A percentile compares a stretch with the other conserved stretches of the same genome.
Evolutionary conservation across 805 yeast genomes (phyloP).

Genomic region (Candida glaebosa): DNA sequence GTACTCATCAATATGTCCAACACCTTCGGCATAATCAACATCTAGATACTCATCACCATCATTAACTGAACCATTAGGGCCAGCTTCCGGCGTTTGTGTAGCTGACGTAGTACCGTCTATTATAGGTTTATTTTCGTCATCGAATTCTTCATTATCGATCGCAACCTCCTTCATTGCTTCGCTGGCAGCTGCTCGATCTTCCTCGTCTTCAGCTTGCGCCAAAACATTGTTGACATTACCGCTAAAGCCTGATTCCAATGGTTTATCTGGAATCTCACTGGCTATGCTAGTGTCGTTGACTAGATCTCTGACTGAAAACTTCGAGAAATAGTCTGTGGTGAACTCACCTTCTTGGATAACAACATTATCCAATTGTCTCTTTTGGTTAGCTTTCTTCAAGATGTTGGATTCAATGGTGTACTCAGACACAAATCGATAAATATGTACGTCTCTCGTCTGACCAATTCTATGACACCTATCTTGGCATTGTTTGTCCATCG

Average conservation of each 20-base stretch:
- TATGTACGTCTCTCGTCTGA: slow-evolving; percentile 96
- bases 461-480: slow-evolving; percentile 99
- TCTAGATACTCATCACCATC: slow-evolving; percentile 23
- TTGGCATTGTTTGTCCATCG: slow-evolving; percentile 99
- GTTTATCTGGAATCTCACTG: slow-evolving; percentile 38
- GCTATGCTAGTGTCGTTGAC: slow-evolving; percentile 57
- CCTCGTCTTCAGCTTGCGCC: slow-evolving; percentile 95
- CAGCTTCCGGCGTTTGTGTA: slow-evolving; percentile 23
- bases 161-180: slow-evolving; percentile 83
- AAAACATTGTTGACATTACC: slow-evolving; percentile 55
- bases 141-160: slow-evolving; percentile 82
- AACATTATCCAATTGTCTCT: slow-evolving; percentile 87
- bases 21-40: slow-evolving; percentile 55
- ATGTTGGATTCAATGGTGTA: slow-evolving; percentile 95
- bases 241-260: slow-evolving; percentile 31
- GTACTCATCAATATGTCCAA: slow-evolving; percentile 90
- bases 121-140: slow-evolving; percentile 38
- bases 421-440: slow-evolving; percentile 93
- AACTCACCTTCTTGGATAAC: slow-evolving; percentile 98
- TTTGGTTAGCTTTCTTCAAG: slow-evolving; percentile 89
- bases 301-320: slow-evolving; percentile 79
- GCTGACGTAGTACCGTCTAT: slow-evolving; percentile 21
- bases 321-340: slow-evolving; percentile 93
- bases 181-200: slow-evolving; percentile 83
- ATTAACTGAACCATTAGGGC: slow-evolving; percentile 12